Evolutionary conservation across 2,329 filamentous ascomycete genomes (phyloP).

Genomic region (Botrytis deweyae): DNA sequence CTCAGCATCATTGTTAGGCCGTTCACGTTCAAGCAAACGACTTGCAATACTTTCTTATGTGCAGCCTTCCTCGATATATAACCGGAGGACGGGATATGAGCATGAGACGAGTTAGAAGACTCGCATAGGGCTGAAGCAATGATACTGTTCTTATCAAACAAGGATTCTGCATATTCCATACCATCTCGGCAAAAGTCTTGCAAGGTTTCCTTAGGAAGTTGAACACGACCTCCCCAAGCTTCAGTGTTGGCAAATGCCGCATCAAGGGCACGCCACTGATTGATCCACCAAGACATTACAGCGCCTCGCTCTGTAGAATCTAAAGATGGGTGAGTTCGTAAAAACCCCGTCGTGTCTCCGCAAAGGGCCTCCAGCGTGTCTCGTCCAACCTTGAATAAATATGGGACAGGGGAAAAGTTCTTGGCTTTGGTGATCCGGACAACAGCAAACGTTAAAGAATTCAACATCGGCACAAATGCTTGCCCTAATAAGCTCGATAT

Average conservation of each 20-base stretch:
- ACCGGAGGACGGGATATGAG: conserved; percentile 29
- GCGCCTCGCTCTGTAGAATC: conserved; percentile 45
- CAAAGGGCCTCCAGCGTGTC: conserved; percentile 58
- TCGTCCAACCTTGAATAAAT: conserved; percentile 56
- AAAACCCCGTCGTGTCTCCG: conserved; percentile 57
- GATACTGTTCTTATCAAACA: conserved; percentile 82
- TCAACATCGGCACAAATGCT: conserved; percentile 47
- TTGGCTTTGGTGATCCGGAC: conserved; percentile 45
- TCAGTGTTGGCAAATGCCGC: conserved; percentile 83
- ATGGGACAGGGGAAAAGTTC: conserved; percentile 58
- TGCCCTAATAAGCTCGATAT: conserved; percentile 48
- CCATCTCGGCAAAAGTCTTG: conserved; percentile 90
- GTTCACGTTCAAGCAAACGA: conserved; percentile 64
- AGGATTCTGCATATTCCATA: conserved; percentile 86
- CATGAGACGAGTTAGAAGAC: conserved; percentile 42
- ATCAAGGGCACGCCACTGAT: conserved; percentile 77
- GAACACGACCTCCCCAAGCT: conserved; percentile 68
- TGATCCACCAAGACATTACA: conserved; percentile 70
- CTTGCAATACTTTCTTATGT: conserved; percentile 57
- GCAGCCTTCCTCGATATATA: conserved; percentile 41
- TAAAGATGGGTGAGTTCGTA: conserved; percentile 34
- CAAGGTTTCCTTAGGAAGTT: conserved; percentile 61
- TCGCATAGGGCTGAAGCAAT: conserved; percentile 55
- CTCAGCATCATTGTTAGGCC: conserved; percentile 83
- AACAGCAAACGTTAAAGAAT: conserved; percentile 47